Conservation (phyloP, 2,329 filamentous ascomycete species). For the Apiospora arundinis region DNA sequence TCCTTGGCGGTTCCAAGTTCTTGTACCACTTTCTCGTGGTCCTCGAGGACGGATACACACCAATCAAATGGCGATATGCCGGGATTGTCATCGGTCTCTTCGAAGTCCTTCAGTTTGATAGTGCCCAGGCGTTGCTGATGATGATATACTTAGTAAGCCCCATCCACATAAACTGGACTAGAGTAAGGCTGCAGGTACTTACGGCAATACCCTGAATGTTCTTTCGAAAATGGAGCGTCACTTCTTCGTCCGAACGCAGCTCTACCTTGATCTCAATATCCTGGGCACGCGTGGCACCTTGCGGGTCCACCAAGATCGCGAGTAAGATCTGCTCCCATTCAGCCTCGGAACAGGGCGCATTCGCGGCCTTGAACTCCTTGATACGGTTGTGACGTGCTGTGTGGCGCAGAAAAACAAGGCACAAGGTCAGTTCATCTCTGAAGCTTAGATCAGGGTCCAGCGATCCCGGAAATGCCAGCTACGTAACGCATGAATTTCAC, state of each 20-base stretch:
- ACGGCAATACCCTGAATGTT: slow-evolving; percentile 73
- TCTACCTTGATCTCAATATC: slow-evolving; percentile 67
- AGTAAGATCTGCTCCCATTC: slow-evolving; percentile 72
- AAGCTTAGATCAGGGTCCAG: slow-evolving; percentile 13
- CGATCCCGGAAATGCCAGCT: neutral
- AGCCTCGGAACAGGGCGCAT: slow-evolving; percentile 60
- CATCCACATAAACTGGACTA: neutral
- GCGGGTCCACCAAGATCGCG: slow-evolving; percentile 55
- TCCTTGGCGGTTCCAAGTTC: slow-evolving; percentile 50
- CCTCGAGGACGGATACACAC: slow-evolving; percentile 65
- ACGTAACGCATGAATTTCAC: slow-evolving; percentile 16
- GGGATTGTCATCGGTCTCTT: slow-evolving; percentile 57
- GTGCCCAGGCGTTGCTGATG: slow-evolving; percentile 72
- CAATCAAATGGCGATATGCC: slow-evolving; percentile 73
- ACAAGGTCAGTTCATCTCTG: neutral
- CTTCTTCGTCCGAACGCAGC: slow-evolving; percentile 54
- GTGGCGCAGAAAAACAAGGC: slow-evolving; percentile 20
- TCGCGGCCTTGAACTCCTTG: slow-evolving; percentile 58
- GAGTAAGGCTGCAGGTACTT: slow-evolving; percentile 36
- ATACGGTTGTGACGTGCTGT: slow-evolving; percentile 64
- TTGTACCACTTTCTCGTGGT: slow-evolving; percentile 51
- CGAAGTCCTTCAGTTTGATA: slow-evolving; percentile 63
- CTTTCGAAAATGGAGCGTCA: slow-evolving; percentile 70
- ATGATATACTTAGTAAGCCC: slow-evolving; percentile 6
- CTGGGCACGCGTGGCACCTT: slow-evolving; percentile 44